A percentile compares a stretch with the other conserved stretches of the same genome.
Conservation (phyloP, 2,329 filamentous ascomycete genomes). For the Eurotiales sp. region DNA sequence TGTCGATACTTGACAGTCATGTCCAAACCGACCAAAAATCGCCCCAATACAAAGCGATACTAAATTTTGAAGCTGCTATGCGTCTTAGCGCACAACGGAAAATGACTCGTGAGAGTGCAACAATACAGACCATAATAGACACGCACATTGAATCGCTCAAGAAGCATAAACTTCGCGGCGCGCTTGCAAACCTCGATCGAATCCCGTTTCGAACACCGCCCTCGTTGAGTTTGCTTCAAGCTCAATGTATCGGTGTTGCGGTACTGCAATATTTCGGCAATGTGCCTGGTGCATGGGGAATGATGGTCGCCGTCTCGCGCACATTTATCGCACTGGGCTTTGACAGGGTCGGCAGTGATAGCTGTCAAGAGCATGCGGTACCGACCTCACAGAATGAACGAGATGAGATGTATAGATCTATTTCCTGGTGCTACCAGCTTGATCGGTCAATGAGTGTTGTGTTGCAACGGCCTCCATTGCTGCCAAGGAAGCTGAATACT, state of each 20-base stretch:
- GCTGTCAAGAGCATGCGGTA: neutral
- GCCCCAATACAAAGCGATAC: neutral
- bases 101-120: neutral
- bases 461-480: constrained; percentile 20
- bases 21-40: neutral
- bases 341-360: constrained; percentile 13
- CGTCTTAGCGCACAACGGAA: neutral
- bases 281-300: constrained; percentile 1
- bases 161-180: neutral
- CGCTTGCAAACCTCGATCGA: neutral
- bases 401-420: constrained; percentile 17
- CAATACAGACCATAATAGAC: neutral
- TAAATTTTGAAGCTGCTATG: constrained; percentile 10
- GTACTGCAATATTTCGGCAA: constrained; percentile 13
- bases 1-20: neutral
- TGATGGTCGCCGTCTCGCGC: constrained; percentile 19
- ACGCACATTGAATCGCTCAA: constrained; percentile 5
- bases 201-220: constrained; percentile 2
- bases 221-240: constrained; percentile 5
- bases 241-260: constrained; percentile 5
- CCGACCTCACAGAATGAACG: constrained; percentile 16
- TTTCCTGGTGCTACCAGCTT: constrained; percentile 28
- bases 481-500: constrained; percentile 10
- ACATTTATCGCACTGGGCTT: constrained; percentile 24
- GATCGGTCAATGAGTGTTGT: constrained; percentile 26